Conservation (phyloP, 805 yeast species). For the Lipomyces spencermartinsiae region DNA sequence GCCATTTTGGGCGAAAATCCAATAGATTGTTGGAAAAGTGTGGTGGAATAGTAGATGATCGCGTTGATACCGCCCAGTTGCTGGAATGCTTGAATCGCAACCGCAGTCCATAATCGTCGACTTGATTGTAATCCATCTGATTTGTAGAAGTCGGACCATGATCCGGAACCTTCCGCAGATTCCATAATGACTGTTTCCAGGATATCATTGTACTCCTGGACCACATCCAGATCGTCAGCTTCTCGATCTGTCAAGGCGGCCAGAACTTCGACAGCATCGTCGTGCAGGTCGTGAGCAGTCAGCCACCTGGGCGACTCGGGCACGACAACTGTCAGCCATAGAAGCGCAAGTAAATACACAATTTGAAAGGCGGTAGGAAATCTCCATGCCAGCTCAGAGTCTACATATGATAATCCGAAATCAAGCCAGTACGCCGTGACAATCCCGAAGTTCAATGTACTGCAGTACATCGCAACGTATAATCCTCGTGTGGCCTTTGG, state of each 20-base stretch:
- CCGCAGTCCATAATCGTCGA: constrained; percentile 21
- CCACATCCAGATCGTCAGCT: constrained; percentile 4
- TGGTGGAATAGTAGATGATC: constrained; percentile 47
- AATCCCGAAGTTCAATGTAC: constrained; percentile 75
- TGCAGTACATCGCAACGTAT: constrained; percentile 72
- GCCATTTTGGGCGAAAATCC: constrained; percentile 19
- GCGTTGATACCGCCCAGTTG: constrained; percentile 36
- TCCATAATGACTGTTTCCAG: constrained; percentile 8
- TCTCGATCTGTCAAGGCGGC: constrained; percentile 8
- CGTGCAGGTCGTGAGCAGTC: constrained; percentile 8
- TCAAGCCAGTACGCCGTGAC: constrained; percentile 56
- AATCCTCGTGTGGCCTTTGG: constrained; percentile 70
- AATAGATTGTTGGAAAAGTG: constrained; percentile 48
- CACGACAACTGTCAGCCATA: constrained; percentile 54
- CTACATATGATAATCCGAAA: constrained; percentile 70
- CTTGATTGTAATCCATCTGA: constrained; percentile 15
- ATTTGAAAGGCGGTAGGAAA: constrained; percentile 79
- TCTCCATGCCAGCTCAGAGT: constrained; percentile 62
- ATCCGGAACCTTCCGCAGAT: constrained; percentile 10
- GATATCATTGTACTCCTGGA: constrained; percentile 3
- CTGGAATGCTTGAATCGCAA: constrained; percentile 21
- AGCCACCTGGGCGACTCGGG: constrained; percentile 52
- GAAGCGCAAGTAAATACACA: constrained; percentile 66
- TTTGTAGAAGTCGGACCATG: constrained; percentile 8
- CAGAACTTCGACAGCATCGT: constrained; percentile 14